Evolutionary conservation across 176 grass and related monocot species (phyloP).

Genomic region (Eleusine indica): DNA sequence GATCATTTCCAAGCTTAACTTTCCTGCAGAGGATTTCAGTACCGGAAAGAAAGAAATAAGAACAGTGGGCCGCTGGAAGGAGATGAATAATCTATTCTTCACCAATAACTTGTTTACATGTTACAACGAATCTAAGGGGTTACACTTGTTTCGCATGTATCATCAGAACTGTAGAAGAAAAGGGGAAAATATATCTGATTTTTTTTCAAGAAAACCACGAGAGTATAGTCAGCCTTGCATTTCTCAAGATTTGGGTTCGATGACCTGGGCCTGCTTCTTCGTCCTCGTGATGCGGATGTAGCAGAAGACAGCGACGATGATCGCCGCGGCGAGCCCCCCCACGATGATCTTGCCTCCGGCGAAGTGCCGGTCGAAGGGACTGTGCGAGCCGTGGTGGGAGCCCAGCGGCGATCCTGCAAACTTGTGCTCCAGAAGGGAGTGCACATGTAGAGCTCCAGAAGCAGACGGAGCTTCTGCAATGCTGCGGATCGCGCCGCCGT

Average conservation of each 20-base stretch:
- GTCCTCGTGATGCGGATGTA: constrained; percentile 89
- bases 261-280: constrained; percentile 27
- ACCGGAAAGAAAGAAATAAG: neutral
- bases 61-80: neutral
- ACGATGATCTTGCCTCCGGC: constrained; percentile 80
- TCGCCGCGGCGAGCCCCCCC: constrained; percentile 55
- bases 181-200: neutral
- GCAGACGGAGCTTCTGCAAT: constrained; percentile 31
- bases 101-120: constrained; percentile 36
- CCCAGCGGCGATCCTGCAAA: constrained; percentile 50
- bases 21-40: neutral
- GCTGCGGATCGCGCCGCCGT: neutral
- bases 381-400: constrained; percentile 34
- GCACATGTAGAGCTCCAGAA: neutral
- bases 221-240: constrained; percentile 7
- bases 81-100: constrained; percentile 24
- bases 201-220: neutral
- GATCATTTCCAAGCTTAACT: neutral
- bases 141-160: constrained; percentile 6
- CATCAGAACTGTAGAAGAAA: constrained; percentile 23
- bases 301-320: constrained; percentile 65
- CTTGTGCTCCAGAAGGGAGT: constrained; percentile 47
- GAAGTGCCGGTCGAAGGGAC: constrained; percentile 67
- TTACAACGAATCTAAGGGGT: constrained; percentile 40
- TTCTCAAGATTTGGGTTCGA: constrained; percentile 47